phyloP scores from a whole-genome alignment of 176 grass and related monocot genomes.

The Aechmea fasciata region DNA sequence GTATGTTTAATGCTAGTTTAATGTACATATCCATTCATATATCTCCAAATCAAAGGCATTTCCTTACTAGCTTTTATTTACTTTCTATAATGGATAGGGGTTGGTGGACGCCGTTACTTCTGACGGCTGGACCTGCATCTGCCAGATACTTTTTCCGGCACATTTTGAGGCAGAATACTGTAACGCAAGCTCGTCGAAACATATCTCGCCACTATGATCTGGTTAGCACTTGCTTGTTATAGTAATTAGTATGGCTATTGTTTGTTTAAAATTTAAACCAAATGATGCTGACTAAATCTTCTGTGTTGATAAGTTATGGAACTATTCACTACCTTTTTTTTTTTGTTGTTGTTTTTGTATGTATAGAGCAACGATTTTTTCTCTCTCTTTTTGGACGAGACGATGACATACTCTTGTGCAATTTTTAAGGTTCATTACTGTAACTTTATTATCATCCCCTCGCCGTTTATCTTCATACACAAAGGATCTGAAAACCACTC shows the following conservation, averaged over 20 bases:
- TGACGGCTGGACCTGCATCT: constrained; percentile 62
- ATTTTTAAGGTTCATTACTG: constrained; percentile 45
- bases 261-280: too few species aligned
- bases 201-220: constrained; percentile 90
- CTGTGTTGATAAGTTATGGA: not conserved
- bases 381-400: constrained; percentile 70
- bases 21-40: too few species aligned
- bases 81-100: constrained; percentile 35
- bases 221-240: constrained; percentile 21
- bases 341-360: not conserved
- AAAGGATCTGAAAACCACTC: not conserved
- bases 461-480: not conserved
- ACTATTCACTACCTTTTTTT: not conserved
- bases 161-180: constrained; percentile 55
- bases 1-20: constrained; percentile 15
- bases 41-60: not conserved
- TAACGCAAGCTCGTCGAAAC: constrained; percentile 72
- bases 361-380: constrained; percentile 72
- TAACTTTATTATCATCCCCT: not conserved
- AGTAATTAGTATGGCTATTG: too few species aligned
- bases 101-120: constrained; percentile 78
- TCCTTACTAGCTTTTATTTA: not conserved
- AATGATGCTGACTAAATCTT: not conserved
- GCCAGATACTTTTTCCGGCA: constrained; percentile 76
- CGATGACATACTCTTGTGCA: constrained; percentile 80